phyloP scores from a whole-genome alignment of 2,329 filamentous ascomycete species.

The Arthrobotrys sinensis region DNA sequence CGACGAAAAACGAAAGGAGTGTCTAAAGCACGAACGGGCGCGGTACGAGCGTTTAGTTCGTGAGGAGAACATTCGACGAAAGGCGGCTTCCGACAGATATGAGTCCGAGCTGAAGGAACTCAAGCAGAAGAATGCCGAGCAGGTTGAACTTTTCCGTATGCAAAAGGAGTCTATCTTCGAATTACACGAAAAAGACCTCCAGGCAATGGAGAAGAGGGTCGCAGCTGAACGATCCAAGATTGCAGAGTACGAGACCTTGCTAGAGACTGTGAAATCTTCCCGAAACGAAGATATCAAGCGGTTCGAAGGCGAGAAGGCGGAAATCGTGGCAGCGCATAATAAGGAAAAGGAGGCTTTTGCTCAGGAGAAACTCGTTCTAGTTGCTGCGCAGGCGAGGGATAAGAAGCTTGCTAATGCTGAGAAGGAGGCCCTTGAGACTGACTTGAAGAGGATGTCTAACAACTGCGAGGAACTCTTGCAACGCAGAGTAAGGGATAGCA shows the following conservation, averaged over 20 bases:
- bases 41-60: conserved; percentile 57
- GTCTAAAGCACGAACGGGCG: conserved; percentile 52
- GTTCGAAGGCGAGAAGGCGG: conserved; percentile 55
- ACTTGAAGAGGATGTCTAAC: conserved; percentile 58
- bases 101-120: conserved; percentile 55
- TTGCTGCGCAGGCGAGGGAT: conserved; percentile 47
- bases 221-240: conserved; percentile 37
- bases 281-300: conserved; percentile 47
- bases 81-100: conserved; percentile 58
- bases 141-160: conserved; percentile 59
- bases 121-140: conserved; percentile 56
- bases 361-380: conserved; percentile 41
- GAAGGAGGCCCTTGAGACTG: conserved; percentile 56
- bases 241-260: conserved; percentile 45
- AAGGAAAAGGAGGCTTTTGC: conserved; percentile 49
- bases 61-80: conserved; percentile 56
- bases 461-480: conserved; percentile 60
- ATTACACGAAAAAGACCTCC: conserved; percentile 52
- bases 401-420: conserved; percentile 54
- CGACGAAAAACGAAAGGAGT: conserved; percentile 57
- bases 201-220: conserved; percentile 46
- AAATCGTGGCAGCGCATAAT: conserved; percentile 29
- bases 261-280: conserved; percentile 55
- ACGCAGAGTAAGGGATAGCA: conserved; percentile 58
- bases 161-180: conserved; percentile 59